Base-by-base conservation (phyloP, 176 grass and related monocot species). In the Neostapfia colusana region DNA sequence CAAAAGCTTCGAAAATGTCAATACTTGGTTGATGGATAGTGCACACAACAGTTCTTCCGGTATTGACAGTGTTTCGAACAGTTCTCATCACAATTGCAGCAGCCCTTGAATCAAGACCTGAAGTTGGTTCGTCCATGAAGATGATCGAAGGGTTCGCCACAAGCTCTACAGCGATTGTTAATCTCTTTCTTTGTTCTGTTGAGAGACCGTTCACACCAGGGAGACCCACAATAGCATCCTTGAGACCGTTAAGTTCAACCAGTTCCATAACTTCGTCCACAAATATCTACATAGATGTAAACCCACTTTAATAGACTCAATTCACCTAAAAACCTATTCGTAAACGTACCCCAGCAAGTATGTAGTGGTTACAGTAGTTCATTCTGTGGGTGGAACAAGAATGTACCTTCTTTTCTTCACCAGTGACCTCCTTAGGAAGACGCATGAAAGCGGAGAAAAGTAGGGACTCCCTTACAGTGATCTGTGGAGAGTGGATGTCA, bases 21-120 rank as follows among this genome's bases (percentile, higher is more conserved):
- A 95, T 95, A 76, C 92, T 95, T 74, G 88, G 92, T 82, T 95
- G 92, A 75, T 95, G 92, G 76, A 95, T 91, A 55, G 88, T 95
- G 41, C 92, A 95, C 26, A 95, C 83, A 63, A 91, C 83, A 15
- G 92, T 95, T 95, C 86, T 85, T 81, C 88, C 88, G 50, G 91
- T 94, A 72, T 90, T 82, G 26, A 90, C 88, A 73, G 88, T 88
- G 83, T 93, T 93, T 44, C 83, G 86, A 34, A 90, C 88, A 60
- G 88, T 88, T 88, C 91, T 87, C 91, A 93, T 93, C 69, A 93
- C 91, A 83, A 93, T 90, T 41, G 91, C 91, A 51, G 91, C 91
- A 55, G 88, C 91, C 75, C 91, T 82, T 76, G 91, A 85, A 81
- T 93, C 91, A 55, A 90, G 88, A 60, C 91, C 91, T 44, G 91